Percentiles rank a stretch among this genome's conserved stretches.
These are phyloP conservation scores for Lyophyllum decastes DNA, from an alignment of 768 basidiomycete species.

Conservation along the genomic window DNA sequence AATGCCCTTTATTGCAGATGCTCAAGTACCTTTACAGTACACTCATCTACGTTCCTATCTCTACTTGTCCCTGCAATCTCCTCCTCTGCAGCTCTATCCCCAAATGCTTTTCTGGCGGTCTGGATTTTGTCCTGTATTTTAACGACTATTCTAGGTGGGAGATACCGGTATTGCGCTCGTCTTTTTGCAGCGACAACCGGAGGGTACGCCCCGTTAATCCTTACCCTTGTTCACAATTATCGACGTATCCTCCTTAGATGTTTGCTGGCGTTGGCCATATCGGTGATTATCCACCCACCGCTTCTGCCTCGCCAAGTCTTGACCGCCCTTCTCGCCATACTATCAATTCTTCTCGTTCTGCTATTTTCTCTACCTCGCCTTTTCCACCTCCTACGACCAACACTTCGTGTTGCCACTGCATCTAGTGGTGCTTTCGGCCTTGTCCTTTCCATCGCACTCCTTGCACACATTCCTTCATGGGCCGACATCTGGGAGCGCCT, in stretches of 20 bases:
- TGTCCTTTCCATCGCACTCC: slow-evolving; percentile 52
- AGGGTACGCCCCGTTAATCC: slow-evolving; percentile 44
- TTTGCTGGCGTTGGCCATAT: slow-evolving; percentile 15
- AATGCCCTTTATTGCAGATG: neutral
- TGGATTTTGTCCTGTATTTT: slow-evolving; percentile 57
- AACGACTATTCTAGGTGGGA: slow-evolving; percentile 50
- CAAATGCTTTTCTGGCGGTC: slow-evolving; percentile 56
- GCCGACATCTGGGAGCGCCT: slow-evolving; percentile 63
- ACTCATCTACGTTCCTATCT: slow-evolving; percentile 60
- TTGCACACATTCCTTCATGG: slow-evolving; percentile 54
- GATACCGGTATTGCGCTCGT: slow-evolving; percentile 55
- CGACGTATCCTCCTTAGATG: slow-evolving; percentile 31
- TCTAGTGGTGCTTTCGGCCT: slow-evolving; percentile 61
- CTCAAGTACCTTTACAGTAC: slow-evolving; percentile 37
- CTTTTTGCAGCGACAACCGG: slow-evolving; percentile 51
- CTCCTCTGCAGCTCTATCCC: slow-evolving; percentile 40
- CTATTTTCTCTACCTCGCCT: slow-evolving; percentile 49
- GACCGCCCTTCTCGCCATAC: slow-evolving; percentile 39
- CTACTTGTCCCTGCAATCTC: slow-evolving; percentile 57
- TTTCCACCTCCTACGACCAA: slow-evolving; percentile 41
- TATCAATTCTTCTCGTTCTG: slow-evolving; percentile 39
- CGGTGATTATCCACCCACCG: slow-evolving; percentile 24
- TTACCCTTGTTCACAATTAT: slow-evolving; percentile 2
- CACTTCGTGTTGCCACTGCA: slow-evolving; percentile 52
- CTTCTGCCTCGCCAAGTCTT: slow-evolving; percentile 42